A percentile compares a stretch with the other conserved stretches of the same genome.
Conservation (phyloP, 2,329 filamentous ascomycete species). For the Sordariomycetes sp. region DNA sequence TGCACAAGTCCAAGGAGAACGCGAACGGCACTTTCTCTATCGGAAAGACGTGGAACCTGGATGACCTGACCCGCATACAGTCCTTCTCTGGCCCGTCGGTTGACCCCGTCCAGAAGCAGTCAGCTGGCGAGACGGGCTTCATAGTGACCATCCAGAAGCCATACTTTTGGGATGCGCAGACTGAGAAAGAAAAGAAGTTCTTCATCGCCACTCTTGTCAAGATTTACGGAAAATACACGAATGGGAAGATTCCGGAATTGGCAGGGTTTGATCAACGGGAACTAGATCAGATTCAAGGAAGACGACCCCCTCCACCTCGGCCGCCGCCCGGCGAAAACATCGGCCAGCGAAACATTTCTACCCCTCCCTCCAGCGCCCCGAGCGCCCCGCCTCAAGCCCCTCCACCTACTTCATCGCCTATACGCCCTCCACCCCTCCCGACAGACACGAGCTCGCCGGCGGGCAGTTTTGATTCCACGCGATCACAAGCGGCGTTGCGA, state of each 20-base stretch:
- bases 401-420: constrained; percentile 11
- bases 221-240: constrained; percentile 93
- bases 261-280: constrained; percentile 73
- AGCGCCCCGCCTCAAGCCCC: constrained; percentile 9
- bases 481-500: constrained; percentile 27
- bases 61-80: constrained; percentile 74
- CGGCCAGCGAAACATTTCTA: neutral
- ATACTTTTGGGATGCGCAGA: constrained; percentile 94
- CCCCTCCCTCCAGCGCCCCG: constrained; percentile 1
- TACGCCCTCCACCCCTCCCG: constrained; percentile 6
- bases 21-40: constrained; percentile 89
- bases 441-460: constrained; percentile 27
- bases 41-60: constrained; percentile 94
- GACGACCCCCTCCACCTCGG: constrained; percentile 19
- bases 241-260: constrained; percentile 66
- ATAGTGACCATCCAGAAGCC: constrained; percentile 81
- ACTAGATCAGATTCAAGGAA: constrained; percentile 57
- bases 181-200: constrained; percentile 94
- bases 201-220: constrained; percentile 95
- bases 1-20: constrained; percentile 97
- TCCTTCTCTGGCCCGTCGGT: constrained; percentile 56
- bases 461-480: constrained; percentile 35
- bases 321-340: constrained; percentile 8
- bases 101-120: constrained; percentile 50
- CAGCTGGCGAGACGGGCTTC: constrained; percentile 77